Evolutionary conservation across 2,329 filamentous ascomycete species (phyloP).

Genomic region (Epichloe scottii): DNA sequence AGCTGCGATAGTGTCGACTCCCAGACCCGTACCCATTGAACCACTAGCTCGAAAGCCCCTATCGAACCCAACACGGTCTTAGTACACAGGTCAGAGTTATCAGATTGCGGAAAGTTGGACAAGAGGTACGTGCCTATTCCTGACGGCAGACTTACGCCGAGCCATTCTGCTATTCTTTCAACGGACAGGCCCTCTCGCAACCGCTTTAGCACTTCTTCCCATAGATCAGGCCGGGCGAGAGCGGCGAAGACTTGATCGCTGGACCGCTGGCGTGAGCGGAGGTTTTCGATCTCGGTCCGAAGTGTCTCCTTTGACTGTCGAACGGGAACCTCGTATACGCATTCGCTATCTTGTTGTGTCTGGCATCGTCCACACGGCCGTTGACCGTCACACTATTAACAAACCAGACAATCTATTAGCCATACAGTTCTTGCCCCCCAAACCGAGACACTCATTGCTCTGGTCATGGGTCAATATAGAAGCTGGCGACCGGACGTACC

Average conservation of each 20-base stretch:
- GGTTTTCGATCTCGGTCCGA: conserved; percentile 43
- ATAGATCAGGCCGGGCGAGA: conserved; percentile 35
- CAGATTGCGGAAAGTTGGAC: conserved; percentile 14
- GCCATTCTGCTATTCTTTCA: conserved; percentile 43
- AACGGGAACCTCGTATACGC: conserved; percentile 49
- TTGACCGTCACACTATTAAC: conserved; percentile 43
- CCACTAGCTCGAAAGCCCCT: conserved; percentile 13
- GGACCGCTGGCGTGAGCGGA: conserved; percentile 41
- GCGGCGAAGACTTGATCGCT: conserved; percentile 44
- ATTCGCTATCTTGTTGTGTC: conserved; percentile 40
- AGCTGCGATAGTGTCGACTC: conserved; percentile 16
- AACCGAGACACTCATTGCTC: not conserved
- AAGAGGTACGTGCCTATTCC: conserved; percentile 14
- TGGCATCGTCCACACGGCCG: conserved; percentile 43
- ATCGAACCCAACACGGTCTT: conserved; percentile 10
- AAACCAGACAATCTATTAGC: not conserved
- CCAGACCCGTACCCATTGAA: conserved; percentile 15
- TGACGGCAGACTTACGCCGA: conserved; percentile 24
- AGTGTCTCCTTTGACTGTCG: conserved; percentile 52
- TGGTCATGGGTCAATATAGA: not conserved
- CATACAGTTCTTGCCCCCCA: not conserved
- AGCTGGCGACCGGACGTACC: conserved; percentile 22
- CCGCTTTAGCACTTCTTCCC: conserved; percentile 41
- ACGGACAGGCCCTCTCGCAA: conserved; percentile 41
- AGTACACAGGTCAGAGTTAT: conserved; percentile 8